These are phyloP conservation scores for Malus hybrid DNA, from an alignment of 331 rosid genomes.

Conservation along the genomic window DNA sequence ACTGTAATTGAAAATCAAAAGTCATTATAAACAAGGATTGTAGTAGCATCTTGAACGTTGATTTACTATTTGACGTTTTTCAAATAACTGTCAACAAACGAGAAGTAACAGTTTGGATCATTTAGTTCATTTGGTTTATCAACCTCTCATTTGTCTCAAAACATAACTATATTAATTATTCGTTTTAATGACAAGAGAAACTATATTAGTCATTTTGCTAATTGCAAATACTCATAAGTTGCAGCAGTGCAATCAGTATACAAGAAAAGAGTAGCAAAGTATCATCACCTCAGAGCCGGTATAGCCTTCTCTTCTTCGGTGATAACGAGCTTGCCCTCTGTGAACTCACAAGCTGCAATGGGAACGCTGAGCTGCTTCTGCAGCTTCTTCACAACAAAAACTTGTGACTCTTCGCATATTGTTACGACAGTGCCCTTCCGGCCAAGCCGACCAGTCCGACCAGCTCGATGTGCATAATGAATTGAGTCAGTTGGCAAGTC, in stretches of 20 bases:
- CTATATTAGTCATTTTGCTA: background rate
- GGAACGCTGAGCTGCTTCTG: constrained; percentile 80
- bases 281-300: constrained; percentile 6
- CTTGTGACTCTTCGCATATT: constrained; percentile 77
- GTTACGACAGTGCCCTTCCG: constrained; percentile 80
- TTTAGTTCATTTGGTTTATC: background rate
- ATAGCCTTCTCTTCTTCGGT: constrained; percentile 37
- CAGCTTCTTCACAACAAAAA: constrained; percentile 82
- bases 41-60: too few species aligned
- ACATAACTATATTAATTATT: background rate
- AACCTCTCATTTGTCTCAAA: background rate
- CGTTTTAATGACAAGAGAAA: too few species aligned
- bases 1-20: too few species aligned
- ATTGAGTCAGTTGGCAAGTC: constrained; percentile 80
- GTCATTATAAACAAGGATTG: too few species aligned
- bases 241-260: background rate
- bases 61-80: too few species aligned
- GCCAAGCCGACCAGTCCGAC: constrained; percentile 90
- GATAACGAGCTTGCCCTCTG: constrained; percentile 60
- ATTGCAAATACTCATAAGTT: background rate
- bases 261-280: background rate
- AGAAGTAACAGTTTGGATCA: background rate
- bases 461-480: constrained; percentile 96
- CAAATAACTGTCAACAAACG: too few species aligned
- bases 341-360: constrained; percentile 51